Conservation (phyloP, 495 filamentous ascomycete species). For the Chlorociboria aeruginascens region DNA sequence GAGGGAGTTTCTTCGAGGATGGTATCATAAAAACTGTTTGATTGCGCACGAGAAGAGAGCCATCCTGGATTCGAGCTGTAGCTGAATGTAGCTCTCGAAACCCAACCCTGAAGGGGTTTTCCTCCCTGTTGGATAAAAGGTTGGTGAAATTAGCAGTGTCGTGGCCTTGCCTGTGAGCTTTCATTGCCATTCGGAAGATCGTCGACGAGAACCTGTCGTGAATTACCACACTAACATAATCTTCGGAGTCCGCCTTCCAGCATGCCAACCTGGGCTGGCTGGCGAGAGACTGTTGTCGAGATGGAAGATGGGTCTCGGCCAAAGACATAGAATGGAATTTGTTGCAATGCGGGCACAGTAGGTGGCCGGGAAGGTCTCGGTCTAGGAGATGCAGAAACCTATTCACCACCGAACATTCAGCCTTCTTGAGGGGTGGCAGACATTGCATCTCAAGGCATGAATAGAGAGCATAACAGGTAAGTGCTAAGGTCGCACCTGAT, state of each 20-base stretch:
- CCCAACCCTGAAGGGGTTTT: neutral
- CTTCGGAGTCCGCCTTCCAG: conserved; percentile 2
- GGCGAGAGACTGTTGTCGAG: neutral
- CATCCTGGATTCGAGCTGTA: conserved; percentile 5
- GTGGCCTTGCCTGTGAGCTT: conserved; percentile 2
- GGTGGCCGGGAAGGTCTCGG: conserved; percentile 4
- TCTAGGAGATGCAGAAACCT: conserved; percentile 7
- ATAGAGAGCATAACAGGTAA: conserved; percentile 2
- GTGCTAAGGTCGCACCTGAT: conserved; percentile 1
- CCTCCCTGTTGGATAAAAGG: neutral
- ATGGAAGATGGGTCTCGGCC: neutral
- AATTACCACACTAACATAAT: neutral
- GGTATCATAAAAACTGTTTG: conserved; percentile 5
- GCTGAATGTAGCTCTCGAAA: conserved; percentile 1
- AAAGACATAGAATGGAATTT: conserved; percentile 5
- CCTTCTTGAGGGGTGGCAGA: conserved; percentile 6
- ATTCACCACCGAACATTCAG: neutral
- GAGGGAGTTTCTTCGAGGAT: conserved; percentile 7
- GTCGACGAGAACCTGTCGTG: conserved; percentile 3
- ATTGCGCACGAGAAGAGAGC: conserved; percentile 9
- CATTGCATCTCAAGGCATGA: conserved; percentile 1
- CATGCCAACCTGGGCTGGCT: conserved; percentile 1
- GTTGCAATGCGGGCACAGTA: conserved; percentile 3
- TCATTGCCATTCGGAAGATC: conserved; percentile 13
- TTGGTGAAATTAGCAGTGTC: conserved; percentile 1